Base-by-base conservation (phyloP, 2,329 filamentous ascomycete genomes). In the Raffaelea arxii region DNA sequence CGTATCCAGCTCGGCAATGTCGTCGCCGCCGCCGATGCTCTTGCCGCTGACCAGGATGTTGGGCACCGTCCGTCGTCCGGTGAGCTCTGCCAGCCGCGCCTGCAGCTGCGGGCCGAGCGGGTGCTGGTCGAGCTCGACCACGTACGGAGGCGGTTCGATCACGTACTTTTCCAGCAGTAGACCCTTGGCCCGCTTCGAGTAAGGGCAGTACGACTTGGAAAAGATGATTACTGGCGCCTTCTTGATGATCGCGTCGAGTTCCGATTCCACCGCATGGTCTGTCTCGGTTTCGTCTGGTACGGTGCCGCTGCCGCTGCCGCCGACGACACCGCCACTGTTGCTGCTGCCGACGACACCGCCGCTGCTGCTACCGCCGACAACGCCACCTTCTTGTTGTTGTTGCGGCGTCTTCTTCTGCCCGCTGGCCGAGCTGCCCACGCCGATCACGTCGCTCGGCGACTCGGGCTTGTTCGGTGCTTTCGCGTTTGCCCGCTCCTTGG, bases 151-250 rank as follows among this genome's bases (percentile, higher is more conserved):
- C 0, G 92, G 92, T 1, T 79, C 76, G 60, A 98, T 94, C 46
- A 71, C 72, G 70, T 97, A 97, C 56, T 84, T 82, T 21, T 90
- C 79, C 37, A 95, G 78, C 36, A 98, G 77, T 47, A 97, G 77
- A 38, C 74, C 72, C 67, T 98, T 98, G 40, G 92, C 92, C 55
- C 80, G 81, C 60, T 81, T 84, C 44, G 89, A 96, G 67, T 78
- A 83, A 1, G 85, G 88, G 64, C 92, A 98, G 67, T 91, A 95
- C 1, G 85, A 79, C 66, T 98, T 97, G 53, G 89, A 95, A 69
- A 97, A 97, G 57, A 98, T 87, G 62, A 96, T 86, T 50, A 97
- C 88, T 92, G 91, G 89, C 3, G 86, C 81, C 59, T 81, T 84
- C 68, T 90, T 92, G 53, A 97, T 65, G 42, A 97, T 94, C 7